phyloP scores from a whole-genome alignment of 345 rosid species.

The Linum lewisii region DNA sequence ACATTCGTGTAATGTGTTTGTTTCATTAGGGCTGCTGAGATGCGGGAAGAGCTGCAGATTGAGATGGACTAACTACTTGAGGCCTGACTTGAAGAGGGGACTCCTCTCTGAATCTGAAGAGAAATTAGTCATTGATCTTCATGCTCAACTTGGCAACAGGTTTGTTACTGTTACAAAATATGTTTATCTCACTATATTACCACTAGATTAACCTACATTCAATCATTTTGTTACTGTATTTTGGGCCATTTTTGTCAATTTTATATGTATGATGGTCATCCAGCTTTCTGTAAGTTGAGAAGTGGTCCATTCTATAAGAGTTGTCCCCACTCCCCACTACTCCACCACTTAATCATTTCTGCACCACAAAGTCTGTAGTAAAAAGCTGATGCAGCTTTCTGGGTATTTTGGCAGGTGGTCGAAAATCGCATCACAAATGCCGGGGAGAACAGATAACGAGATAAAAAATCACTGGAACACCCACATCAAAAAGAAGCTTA shows the following conservation, averaged over 20 bases:
- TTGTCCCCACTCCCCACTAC: too few species aligned
- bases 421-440: conserved; percentile 37
- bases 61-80: conserved; percentile 63
- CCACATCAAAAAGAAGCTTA: conserved; percentile 21
- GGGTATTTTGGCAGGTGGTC: conserved; percentile 30
- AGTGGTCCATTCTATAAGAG: too few species aligned
- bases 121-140: conserved; percentile 54
- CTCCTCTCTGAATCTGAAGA: conserved; percentile 74
- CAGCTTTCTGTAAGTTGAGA: too few species aligned
- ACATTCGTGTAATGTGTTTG: neutral
- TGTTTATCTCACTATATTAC: too few species aligned
- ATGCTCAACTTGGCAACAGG: conserved; percentile 73
- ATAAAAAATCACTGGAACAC: conserved; percentile 45
- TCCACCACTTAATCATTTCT: too few species aligned
- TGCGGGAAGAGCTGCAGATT: conserved; percentile 81
- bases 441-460: conserved; percentile 47
- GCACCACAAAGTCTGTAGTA: too few species aligned
- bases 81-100: conserved; percentile 80
- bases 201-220: too few species aligned
- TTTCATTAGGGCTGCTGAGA: conserved; percentile 48
- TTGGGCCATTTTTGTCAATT: too few species aligned
- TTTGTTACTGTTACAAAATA: conserved; percentile 2
- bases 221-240: too few species aligned
- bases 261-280: too few species aligned
- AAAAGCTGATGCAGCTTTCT: too few species aligned